Base-by-base conservation (phyloP, 208 protist genomes). In the Wallacemonas sp. region DNA sequence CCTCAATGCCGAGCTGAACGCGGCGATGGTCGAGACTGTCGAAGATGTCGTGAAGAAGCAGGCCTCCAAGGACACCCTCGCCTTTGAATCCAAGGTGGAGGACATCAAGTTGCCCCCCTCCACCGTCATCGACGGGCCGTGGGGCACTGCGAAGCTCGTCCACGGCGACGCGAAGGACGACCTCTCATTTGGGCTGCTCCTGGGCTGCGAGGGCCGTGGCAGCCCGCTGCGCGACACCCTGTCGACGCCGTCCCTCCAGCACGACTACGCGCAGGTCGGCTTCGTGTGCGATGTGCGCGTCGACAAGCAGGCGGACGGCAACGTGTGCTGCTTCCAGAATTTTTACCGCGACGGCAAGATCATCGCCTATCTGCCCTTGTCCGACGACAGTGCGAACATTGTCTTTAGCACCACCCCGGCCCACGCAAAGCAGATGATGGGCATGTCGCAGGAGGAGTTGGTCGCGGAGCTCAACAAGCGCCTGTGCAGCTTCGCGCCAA, bases 241-340 rank as follows among this genome's bases (percentile, higher is more conserved):
- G 16, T 26, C 65, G 5, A 83, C 82, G 0, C 49, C 78, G 0
- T 74, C 81, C 5, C 44, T 96, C 12, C 83, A 91, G 70, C 77
- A 91, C 49, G 87, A 96, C 77, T 93, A 96, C 57, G 72, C 76
- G 2, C 90, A 96, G 68, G 87, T 74, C 11, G 90, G 74, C 2
- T 96, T 85, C 58, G 90, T 96, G 30, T 94, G 87, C 72, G 72
- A 71, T n/a, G 90, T 91, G 2, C 80, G 78, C 5, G 70, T 96
- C 27, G 79, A 85, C 41, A 77, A 81, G 55, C 27, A 71, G 0
- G 70, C 68, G 44, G 87, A 96, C 68, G 83, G 87, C 34, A 93
- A 93, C 73, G 81, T 89, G n/a, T 93, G 85, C 66, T 78, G 74
- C 68, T 96, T 91, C 66, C 90, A 96, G 55, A 96, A 96, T 65